phyloP scores from a whole-genome alignment of 345 rosid genomes.

The Bruguiera gymnorhiza region DNA sequence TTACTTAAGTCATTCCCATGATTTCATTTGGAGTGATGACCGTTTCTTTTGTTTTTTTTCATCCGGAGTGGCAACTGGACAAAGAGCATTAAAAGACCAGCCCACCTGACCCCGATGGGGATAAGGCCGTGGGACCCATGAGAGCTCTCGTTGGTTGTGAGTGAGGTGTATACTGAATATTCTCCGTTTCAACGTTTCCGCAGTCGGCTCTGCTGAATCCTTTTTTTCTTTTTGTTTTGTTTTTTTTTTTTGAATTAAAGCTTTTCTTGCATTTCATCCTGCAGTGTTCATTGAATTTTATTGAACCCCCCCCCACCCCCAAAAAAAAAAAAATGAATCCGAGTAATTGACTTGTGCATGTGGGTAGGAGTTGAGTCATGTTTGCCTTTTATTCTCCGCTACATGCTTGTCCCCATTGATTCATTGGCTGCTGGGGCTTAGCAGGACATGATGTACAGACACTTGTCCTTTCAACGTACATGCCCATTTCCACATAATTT shows the following conservation, averaged over 20 bases:
- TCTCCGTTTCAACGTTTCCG: background rate
- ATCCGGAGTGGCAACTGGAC: background rate
- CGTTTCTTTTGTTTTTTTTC: too few relatives aligned
- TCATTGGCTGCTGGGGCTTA: constrained; percentile 20
- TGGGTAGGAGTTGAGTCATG: constrained; percentile 31
- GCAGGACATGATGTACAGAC: constrained; percentile 7
- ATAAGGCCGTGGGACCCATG: constrained; percentile 11
- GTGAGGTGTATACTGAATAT: background rate
- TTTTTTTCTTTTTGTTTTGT: too few relatives aligned
- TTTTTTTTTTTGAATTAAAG: too few relatives aligned
- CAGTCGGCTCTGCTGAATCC: background rate
- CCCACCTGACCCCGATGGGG: constrained; percentile 2
- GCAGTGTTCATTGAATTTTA: too few relatives aligned
- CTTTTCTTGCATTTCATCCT: too few relatives aligned
- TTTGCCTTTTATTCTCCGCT: constrained; percentile 16
- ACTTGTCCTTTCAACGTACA: too few relatives aligned
- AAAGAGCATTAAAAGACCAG: constrained; percentile 11
- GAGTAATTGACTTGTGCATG: too few relatives aligned
- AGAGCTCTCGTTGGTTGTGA: background rate
- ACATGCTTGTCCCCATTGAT: constrained; percentile 29
- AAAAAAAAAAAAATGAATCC: too few relatives aligned
- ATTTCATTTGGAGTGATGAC: too few relatives aligned
- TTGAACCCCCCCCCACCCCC: too few relatives aligned
- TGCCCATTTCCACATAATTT: too few relatives aligned
- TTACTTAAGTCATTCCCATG: too few relatives aligned